phyloP scores from a whole-genome alignment of 2,329 filamentous ascomycete genomes.

The Boeremia lycopersici region DNA sequence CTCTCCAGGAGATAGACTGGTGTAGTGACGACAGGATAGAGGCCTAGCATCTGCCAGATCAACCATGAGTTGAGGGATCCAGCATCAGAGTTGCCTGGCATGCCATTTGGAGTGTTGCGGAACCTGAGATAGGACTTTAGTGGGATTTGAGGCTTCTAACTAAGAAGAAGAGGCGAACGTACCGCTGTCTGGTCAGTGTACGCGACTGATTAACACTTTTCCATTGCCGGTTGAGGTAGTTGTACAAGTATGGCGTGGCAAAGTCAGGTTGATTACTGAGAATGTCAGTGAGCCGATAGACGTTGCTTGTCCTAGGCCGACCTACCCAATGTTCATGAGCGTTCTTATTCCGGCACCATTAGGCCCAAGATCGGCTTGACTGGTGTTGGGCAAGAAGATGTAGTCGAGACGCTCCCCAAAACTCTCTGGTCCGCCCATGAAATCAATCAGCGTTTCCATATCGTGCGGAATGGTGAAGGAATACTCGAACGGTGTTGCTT shows the following conservation, averaged over 20 bases:
- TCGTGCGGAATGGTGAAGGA: slow-evolving; percentile 49
- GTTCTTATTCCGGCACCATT: slow-evolving; percentile 53
- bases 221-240: slow-evolving; percentile 49
- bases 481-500: slow-evolving; percentile 49
- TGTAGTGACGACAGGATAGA: slow-evolving; percentile 65
- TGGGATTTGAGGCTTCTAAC: not conserved
- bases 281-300: not conserved
- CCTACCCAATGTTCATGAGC: slow-evolving; percentile 53
- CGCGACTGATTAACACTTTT: slow-evolving; percentile 46
- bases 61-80: slow-evolving; percentile 57
- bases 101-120: slow-evolving; percentile 37
- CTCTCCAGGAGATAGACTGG: slow-evolving; percentile 66
- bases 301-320: too few relatives aligned
- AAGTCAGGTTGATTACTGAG: slow-evolving; percentile 70
- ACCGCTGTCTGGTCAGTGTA: slow-evolving; percentile 40
- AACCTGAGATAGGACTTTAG: slow-evolving; percentile 13
- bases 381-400: slow-evolving; percentile 43
- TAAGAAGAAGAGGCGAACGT: not conserved
- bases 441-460: slow-evolving; percentile 44
- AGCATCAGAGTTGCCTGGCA: slow-evolving; percentile 52
- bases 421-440: slow-evolving; percentile 43
- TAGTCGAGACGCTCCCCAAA: slow-evolving; percentile 48
- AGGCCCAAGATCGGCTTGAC: slow-evolving; percentile 40
- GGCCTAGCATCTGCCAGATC: slow-evolving; percentile 54
- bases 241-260: slow-evolving; percentile 64